Percentiles rank a stretch among this genome's conserved stretches.
Evolutionary conservation across 2,329 filamentous ascomycete genomes (phyloP).

Genomic region (Colletotrichum zoysiae): DNA sequence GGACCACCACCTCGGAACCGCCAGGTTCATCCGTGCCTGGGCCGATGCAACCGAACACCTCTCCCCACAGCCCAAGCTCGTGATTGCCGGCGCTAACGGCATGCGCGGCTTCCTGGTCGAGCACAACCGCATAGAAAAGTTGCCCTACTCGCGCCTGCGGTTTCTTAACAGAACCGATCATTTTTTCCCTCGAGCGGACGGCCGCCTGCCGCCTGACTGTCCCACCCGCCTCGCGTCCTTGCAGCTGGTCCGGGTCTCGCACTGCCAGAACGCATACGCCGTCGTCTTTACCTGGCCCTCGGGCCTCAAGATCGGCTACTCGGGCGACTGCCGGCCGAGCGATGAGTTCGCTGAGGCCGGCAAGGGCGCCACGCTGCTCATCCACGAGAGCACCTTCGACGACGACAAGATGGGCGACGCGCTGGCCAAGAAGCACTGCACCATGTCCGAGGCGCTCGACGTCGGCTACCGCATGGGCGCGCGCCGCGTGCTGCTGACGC

Average conservation of each 20-base stretch:
- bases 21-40: slow-evolving; percentile 87
- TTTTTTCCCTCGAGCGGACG: slow-evolving; percentile 40
- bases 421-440: slow-evolving; percentile 88
- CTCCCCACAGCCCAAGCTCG: slow-evolving; percentile 59
- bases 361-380: slow-evolving; percentile 80
- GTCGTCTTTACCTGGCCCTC: slow-evolving; percentile 82
- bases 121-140: slow-evolving; percentile 82
- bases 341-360: slow-evolving; percentile 77
- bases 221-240: slow-evolving; percentile 74
- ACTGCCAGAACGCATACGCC: slow-evolving; percentile 85
- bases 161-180: slow-evolving; percentile 44
- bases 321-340: slow-evolving; percentile 91
- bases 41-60: slow-evolving; percentile 64
- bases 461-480: slow-evolving; percentile 85
- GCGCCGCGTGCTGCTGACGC: slow-evolving; percentile 84
- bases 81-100: slow-evolving; percentile 75
- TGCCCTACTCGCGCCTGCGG: slow-evolving; percentile 70
- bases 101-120: slow-evolving; percentile 86
- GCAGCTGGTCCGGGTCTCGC: slow-evolving; percentile 75
- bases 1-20: slow-evolving; percentile 91
- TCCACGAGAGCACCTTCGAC: slow-evolving; percentile 97
- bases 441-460: slow-evolving; percentile 85
- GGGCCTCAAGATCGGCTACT: slow-evolving; percentile 90
- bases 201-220: slow-evolving; percentile 57
- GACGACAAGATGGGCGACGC: slow-evolving; percentile 86